Evolutionary conservation across 331 rosid species (phyloP).

Genomic region (Dryas integrifolia): DNA sequence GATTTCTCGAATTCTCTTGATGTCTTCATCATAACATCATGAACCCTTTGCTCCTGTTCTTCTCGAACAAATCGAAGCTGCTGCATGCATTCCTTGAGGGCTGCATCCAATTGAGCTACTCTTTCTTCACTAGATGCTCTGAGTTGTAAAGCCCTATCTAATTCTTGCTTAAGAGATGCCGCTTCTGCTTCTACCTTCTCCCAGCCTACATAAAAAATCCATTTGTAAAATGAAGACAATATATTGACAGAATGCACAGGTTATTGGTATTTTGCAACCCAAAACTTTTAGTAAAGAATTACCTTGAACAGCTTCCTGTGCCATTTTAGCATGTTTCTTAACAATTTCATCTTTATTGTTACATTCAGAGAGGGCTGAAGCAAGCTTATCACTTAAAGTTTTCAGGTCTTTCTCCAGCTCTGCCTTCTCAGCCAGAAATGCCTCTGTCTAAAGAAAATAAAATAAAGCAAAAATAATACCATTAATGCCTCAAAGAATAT

Average conservation of each 20-base stretch:
- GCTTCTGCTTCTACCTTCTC: constrained; percentile 69
- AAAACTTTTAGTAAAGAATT: not conserved
- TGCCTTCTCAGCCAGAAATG: constrained; percentile 59
- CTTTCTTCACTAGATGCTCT: constrained; percentile 63
- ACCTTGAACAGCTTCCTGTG: constrained; percentile 81
- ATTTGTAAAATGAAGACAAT: constrained; percentile 7
- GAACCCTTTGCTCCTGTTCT: constrained; percentile 77
- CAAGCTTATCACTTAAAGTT: constrained; percentile 61
- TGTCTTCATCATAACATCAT: constrained; percentile 64
- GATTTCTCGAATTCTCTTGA: constrained; percentile 62
- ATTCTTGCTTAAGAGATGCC: constrained; percentile 50
- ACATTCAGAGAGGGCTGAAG: constrained; percentile 58
- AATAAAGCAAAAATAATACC: constrained; percentile 1
- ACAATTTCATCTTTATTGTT: constrained; percentile 72
- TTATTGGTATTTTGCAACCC: constrained; percentile 8
- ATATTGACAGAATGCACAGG: not conserved
- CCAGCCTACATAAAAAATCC: constrained; percentile 55
- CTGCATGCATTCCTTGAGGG: constrained; percentile 80
- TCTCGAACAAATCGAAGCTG: constrained; percentile 74
- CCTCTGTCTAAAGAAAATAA: constrained; percentile 41
- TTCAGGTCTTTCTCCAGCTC: constrained; percentile 62
- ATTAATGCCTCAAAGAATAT: constrained; percentile 5
- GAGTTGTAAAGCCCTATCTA: constrained; percentile 55
- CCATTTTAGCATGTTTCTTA: constrained; percentile 64
- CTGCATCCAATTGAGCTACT: constrained; percentile 59